A percentile compares a stretch with the other conserved stretches of the same genome.
These are phyloP conservation scores for Penicillium dipodomyicola DNA, from an alignment of 495 filamentous ascomycete genomes.

Conservation along the genomic window DNA sequence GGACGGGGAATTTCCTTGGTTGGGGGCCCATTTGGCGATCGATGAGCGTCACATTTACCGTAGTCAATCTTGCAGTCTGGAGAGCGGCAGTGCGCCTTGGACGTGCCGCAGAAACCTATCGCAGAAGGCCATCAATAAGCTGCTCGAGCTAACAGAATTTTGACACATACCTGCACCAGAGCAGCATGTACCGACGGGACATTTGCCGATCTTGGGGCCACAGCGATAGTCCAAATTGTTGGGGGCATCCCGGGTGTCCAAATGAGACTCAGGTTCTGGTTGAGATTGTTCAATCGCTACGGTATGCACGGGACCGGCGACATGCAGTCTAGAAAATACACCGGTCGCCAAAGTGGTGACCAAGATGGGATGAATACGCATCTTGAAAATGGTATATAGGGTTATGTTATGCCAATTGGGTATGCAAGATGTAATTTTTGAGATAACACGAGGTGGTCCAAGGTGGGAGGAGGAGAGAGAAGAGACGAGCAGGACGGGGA, in stretches of 20 bases:
- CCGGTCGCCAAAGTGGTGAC: constrained; percentile 9
- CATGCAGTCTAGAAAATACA: constrained; percentile 10
- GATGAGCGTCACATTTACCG: constrained; percentile 67
- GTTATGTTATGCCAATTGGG: constrained; percentile 23
- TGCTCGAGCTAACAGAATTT: neutral
- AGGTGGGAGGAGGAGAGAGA: constrained; percentile 6
- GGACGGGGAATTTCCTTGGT: constrained; percentile 59
- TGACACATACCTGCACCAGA: constrained; percentile 56
- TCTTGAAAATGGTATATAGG: constrained; percentile 26
- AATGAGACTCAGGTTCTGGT: neutral
- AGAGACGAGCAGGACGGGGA: neutral
- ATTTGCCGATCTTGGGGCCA: constrained; percentile 47
- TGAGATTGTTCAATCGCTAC: constrained; percentile 3
- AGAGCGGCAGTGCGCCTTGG: constrained; percentile 59
- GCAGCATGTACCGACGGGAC: constrained; percentile 59
- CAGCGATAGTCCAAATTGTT: constrained; percentile 32
- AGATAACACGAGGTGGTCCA: constrained; percentile 8
- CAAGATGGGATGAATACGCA: constrained; percentile 25
- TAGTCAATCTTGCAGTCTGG: constrained; percentile 71
- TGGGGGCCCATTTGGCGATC: constrained; percentile 57
- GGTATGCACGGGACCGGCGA: constrained; percentile 3
- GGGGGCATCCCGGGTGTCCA: constrained; percentile 16
- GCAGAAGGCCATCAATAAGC: constrained; percentile 13
- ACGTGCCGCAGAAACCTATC: constrained; percentile 58
- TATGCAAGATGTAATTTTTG: constrained; percentile 13